Evolutionary conservation across 495 filamentous ascomycete species (phyloP), one percentile per base, ranked within the genome.

Genomic region (Jackrogersella multiformis): DNA sequence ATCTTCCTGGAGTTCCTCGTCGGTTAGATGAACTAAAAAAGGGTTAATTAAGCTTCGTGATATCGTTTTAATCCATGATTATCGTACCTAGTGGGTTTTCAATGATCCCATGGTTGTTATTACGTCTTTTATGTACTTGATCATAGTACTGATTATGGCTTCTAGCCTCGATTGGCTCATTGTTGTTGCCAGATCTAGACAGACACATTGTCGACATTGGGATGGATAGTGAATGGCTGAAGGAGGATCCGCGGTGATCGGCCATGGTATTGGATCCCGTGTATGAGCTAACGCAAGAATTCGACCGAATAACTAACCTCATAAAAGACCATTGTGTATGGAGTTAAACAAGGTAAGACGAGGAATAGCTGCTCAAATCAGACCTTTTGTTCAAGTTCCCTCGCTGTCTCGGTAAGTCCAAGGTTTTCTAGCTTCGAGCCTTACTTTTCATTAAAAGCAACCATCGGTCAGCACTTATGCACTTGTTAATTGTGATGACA

Each of bases 21-120:
- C 71, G 35, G 59, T 72, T 5, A 69, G 42, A 35, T 69, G 61
- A 16, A 68, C 73, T 75, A 24, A 12, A 35, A 28, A 21, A 24
- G 16, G n/a, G 32, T 75, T 46, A 69, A 51, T 45, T n/a, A n/a
- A 39, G 1, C 7, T 16, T 5, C 5, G 9, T 16, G 18, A 13
- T 23, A 38, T 12, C 1, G 18, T 20, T 20, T 44, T 20, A 20
- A 34, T 30, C 8, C 15, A 36, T 32, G 23, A 45, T 21, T 5
- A 34, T 5, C 34, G n/a, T 64, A 75, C 73, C 68, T 64, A 73
- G 48, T 2, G 73, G 68, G 28, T 66, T 70, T 18, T 72, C 71
- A 16, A 75, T 72, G 38, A 69, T 57, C 6, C 58, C 68, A 23
- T 66, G 61, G 30, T 55, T 66, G 8, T 72, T 68, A 23, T 55